These are phyloP conservation scores for Yamadazyma taylorii DNA, from an alignment of 1,139 yeast species.

Conservation along the genomic window DNA sequence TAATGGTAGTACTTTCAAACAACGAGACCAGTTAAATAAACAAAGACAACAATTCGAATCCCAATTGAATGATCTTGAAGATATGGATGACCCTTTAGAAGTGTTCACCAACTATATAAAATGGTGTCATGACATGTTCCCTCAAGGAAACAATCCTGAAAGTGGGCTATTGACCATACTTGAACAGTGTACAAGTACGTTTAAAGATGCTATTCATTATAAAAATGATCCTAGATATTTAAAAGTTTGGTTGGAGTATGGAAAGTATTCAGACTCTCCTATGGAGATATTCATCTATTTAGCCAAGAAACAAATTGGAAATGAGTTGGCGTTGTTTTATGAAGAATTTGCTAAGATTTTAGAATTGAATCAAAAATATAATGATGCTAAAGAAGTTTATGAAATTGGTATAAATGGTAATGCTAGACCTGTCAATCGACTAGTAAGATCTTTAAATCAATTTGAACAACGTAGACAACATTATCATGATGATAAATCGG, in stretches of 20 bases:
- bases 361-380: constrained; percentile 50
- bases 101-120: constrained; percentile 66
- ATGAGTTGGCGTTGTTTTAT: constrained; percentile 65
- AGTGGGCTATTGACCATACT: constrained; percentile 67
- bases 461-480: constrained; percentile 38
- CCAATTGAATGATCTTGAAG: constrained; percentile 47
- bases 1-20: constrained; percentile 15
- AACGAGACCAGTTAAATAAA: constrained; percentile 22
- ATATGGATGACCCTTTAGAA: constrained; percentile 80
- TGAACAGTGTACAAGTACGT: constrained; percentile 71
- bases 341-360: constrained; percentile 75
- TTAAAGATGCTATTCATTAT: constrained; percentile 65
- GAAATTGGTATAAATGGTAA: constrained; percentile 55
- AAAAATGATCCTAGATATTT: constrained; percentile 82
- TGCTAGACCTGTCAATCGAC: constrained; percentile 66
- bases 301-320: constrained; percentile 73
- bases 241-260: constrained; percentile 77
- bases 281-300: constrained; percentile 72
- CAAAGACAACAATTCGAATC: constrained; percentile 44
- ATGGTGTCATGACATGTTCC: constrained; percentile 69
- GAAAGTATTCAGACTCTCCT: constrained; percentile 68
- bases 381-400: constrained; percentile 66
- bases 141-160: constrained; percentile 65
- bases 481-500: constrained; percentile 10
- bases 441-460: constrained; percentile 48